These are phyloP conservation scores for Crithidia bombi DNA, from an alignment of 208 protist genomes.

Conservation along the genomic window DNA sequence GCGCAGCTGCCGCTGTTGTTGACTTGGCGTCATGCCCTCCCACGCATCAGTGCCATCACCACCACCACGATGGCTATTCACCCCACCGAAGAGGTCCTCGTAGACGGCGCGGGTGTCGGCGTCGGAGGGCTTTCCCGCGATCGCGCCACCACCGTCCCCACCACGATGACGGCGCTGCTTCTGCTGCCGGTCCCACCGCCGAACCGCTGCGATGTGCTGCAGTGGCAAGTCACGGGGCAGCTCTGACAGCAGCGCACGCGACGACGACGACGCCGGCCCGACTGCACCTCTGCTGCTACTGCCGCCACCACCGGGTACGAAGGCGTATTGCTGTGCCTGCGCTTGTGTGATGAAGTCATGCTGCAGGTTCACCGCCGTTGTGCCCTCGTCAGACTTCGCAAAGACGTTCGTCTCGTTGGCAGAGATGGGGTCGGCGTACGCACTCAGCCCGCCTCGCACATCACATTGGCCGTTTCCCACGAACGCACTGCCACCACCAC, in stretches of 20 bases:
- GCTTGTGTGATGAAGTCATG: constrained; percentile 17
- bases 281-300: too few species aligned
- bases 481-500: too few species aligned
- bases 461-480: too few species aligned
- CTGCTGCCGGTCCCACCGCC: constrained; percentile 21
- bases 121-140: neutral
- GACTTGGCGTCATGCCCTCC: constrained; percentile 28
- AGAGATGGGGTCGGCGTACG: neutral
- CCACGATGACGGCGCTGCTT: neutral
- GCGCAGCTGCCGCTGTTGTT: constrained; percentile 17
- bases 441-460: neutral
- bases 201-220: constrained; percentile 28
- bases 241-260: constrained; percentile 40
- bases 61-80: neutral
- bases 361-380: constrained; percentile 48
- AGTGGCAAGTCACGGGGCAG: constrained; percentile 57
- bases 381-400: too few species aligned
- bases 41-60: neutral
- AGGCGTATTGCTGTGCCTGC: constrained; percentile 33
- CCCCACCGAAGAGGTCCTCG: neutral
- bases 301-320: constrained; percentile 19
- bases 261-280: constrained; percentile 15
- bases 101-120: neutral
- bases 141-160: neutral
- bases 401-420: too few species aligned